These are phyloP conservation scores for Leccinum arenicola DNA, from an alignment of 768 basidiomycete genomes.

Conservation along the genomic window DNA sequence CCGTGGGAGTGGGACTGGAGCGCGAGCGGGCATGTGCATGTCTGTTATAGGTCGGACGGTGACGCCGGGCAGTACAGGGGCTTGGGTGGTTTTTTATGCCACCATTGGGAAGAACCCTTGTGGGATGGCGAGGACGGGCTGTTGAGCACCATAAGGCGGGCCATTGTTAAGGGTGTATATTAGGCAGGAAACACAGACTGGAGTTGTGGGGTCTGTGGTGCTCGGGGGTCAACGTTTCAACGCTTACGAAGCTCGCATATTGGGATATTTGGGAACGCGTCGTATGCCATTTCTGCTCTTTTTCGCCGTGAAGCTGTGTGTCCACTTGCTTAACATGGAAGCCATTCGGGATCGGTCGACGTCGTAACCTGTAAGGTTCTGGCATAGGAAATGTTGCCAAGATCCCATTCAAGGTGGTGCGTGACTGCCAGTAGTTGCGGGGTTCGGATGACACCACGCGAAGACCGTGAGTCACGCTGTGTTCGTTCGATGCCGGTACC, in stretches of 20 bases:
- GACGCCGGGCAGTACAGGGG: conserved; percentile 4
- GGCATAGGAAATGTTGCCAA: conserved; percentile 19
- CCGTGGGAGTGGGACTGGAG: not conserved
- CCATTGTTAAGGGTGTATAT: conserved; percentile 28
- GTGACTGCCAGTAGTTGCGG: not conserved
- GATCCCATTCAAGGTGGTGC: conserved; percentile 22
- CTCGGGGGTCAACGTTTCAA: conserved; percentile 18
- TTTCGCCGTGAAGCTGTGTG: conserved; percentile 10
- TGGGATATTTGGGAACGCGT: not conserved
- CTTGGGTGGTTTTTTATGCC: conserved; percentile 17
- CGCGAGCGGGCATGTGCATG: conserved; percentile 14
- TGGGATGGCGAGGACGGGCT: conserved; percentile 27
- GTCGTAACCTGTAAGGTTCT: not conserved
- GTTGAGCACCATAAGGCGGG: conserved; percentile 26
- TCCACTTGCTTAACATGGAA: conserved; percentile 19
- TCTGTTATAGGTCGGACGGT: not conserved
- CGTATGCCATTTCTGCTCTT: conserved; percentile 20
- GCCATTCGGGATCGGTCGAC: not conserved
- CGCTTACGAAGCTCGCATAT: not conserved
- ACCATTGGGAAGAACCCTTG: conserved; percentile 27
- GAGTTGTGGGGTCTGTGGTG: conserved; percentile 23
- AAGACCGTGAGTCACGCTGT: conserved; percentile 1
- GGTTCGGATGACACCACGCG: not conserved
- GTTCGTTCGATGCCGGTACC: conserved; percentile 6
- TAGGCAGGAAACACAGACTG: conserved; percentile 25